Evolutionary conservation across 352 stramenopile genomes (phyloP), one percentile per base, ranked within the genome.

Genomic region (Discostella stelligera): DNA sequence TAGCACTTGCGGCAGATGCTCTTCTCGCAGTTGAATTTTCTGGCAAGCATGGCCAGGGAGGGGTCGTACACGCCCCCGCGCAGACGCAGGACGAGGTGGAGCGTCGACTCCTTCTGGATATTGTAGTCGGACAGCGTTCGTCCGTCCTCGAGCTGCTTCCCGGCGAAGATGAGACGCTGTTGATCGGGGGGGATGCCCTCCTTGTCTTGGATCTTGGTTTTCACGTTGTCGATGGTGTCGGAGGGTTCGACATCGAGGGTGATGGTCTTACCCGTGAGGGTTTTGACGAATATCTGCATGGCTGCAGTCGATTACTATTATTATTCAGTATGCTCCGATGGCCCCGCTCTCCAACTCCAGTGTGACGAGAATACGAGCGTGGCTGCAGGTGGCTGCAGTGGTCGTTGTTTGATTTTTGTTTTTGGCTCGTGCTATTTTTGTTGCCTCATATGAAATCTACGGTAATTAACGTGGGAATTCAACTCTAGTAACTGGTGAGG

Each of bases 171-270:
- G 32, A 96, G 80, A 75, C 92, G 84, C 83, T 96, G 92, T 77
- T 95, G 90, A 89, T 95, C 90, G 0, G 90, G 90, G 27, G 92
- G 91, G 63, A 95, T 99, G 76, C 97, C 97, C 88, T 99, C 97
- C 94, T 99, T 99, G 90, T 99, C 97, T 91, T 99, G 97, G 84
- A 99, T 99, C 95, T 99, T 99, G 71, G 96, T 93, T 95, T 99
- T 99, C 65, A 99, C 97, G 90, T 99, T 99, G 89, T 99, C 96
- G 93, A 99, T 99, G 74, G 95, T 98, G 89, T 99, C 98, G 48
- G 92, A 97, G 48, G 97, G 95, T 90, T 99, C 97, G 52, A 99
- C 97, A 92, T 99, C 97, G 60, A 99, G 91, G 65, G 98, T 99
- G 93, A 99, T 99, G 71, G 97, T 99, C 90, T 99, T 99, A 83